Percentiles rank a stretch among this genome's conserved stretches.
Conservation (phyloP, 768 basidiomycete genomes). For the Xerocomellus amylosporus region DNA sequence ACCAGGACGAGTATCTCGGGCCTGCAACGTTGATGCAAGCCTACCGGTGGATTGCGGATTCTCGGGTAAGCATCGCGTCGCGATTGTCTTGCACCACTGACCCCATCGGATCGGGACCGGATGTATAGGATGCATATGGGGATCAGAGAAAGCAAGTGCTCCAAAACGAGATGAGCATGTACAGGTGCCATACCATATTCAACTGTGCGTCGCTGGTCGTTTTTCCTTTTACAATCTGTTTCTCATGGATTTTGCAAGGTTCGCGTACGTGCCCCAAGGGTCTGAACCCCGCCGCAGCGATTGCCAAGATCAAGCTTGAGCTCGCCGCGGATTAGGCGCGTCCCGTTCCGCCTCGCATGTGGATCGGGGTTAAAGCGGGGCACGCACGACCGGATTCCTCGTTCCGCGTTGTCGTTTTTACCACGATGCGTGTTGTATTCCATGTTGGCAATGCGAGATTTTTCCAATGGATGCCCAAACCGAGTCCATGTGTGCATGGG, state of each 20-base stretch:
- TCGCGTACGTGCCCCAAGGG: conserved; percentile 97
- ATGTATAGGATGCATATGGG: conserved; percentile 64
- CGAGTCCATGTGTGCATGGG: no score
- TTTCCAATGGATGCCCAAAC: not conserved
- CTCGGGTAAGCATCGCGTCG: conserved; percentile 55
- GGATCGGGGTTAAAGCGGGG: not conserved
- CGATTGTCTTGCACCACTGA: not conserved
- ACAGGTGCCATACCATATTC: conserved; percentile 98
- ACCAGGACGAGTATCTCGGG: conserved; percentile 97
- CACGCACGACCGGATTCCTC: not conserved
- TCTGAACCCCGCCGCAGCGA: conserved; percentile 88
- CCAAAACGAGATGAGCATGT: conserved; percentile 94
- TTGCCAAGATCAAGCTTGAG: conserved; percentile 92
- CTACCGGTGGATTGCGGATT: conserved; percentile 98
- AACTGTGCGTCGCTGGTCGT: conserved; percentile 59
- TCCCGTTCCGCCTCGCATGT: not conserved
- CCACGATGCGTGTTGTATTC: not conserved
- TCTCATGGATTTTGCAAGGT: conserved; percentile 39
- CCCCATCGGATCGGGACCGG: not conserved
- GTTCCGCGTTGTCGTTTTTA: not conserved
- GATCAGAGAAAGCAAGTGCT: conserved; percentile 85
- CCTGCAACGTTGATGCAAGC: conserved; percentile 97
- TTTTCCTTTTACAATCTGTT: not conserved
- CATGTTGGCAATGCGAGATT: not conserved
- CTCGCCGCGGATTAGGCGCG: conserved; percentile 62